Evolutionary conservation across 495 filamentous ascomycete species (phyloP).

Genomic region (Aspergillus baeticus): DNA sequence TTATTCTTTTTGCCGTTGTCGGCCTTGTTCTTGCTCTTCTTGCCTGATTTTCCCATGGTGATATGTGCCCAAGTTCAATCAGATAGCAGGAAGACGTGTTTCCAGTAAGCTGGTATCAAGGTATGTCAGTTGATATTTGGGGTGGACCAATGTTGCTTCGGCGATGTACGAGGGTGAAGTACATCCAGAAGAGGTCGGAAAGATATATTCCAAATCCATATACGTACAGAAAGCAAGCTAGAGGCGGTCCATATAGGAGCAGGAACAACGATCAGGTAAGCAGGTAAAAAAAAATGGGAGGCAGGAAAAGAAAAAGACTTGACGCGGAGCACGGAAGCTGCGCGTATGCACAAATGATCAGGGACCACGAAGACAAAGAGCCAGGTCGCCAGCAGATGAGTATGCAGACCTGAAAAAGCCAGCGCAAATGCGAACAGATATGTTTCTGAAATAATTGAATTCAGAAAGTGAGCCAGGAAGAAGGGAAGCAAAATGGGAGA

Average conservation of each 20-base stretch:
- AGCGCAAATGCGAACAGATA: conserved; percentile 17
- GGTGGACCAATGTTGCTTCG: conserved; percentile 33
- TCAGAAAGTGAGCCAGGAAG: conserved; percentile 13
- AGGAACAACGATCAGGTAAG: conserved; percentile 17
- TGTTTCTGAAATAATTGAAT: conserved; percentile 22
- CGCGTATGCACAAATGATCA: conserved; percentile 35
- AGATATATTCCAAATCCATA: conserved; percentile 38
- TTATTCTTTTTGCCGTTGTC: conserved; percentile 38
- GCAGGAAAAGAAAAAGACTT: conserved; percentile 18
- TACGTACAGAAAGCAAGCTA: conserved; percentile 22
- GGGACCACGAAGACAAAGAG: conserved; percentile 34
- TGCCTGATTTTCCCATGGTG: conserved; percentile 36
- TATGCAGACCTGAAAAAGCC: conserved; percentile 28
- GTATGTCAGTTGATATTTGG: conserved; percentile 30
- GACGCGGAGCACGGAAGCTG: conserved; percentile 25
- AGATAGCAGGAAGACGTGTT: conserved; percentile 38
- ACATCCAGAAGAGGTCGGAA: conserved; percentile 29
- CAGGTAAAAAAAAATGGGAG: conserved; percentile 13
- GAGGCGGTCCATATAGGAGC: conserved; percentile 9
- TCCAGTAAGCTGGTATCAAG: conserved; percentile 35
- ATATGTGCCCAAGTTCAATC: conserved; percentile 37
- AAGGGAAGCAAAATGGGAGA: conserved; percentile 7
- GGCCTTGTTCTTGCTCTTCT: conserved; percentile 39
- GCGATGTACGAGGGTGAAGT: conserved; percentile 38
- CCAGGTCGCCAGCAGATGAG: conserved; percentile 21